phyloP scores from a whole-genome alignment of 2,329 filamentous ascomycete species.

The Penicillium polonicum region DNA sequence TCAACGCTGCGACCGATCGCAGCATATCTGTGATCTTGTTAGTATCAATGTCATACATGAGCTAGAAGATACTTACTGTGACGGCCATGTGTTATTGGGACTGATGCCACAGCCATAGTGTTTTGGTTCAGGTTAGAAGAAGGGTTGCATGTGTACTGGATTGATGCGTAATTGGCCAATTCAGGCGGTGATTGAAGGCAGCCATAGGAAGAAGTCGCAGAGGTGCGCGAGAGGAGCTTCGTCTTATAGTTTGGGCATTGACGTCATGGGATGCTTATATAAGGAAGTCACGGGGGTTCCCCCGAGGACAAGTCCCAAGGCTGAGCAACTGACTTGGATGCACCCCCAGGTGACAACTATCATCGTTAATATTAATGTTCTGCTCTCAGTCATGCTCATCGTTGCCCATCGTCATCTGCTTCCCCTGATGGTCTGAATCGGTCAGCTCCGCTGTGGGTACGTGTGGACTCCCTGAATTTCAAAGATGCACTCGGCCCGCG shows the following conservation, averaged over 20 bases:
- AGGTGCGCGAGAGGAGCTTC: not conserved
- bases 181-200: not conserved
- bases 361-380: not conserved
- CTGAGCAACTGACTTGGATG: not conserved
- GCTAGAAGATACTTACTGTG: not conserved
- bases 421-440: no score
- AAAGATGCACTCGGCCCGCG: not conserved
- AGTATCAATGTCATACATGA: not conserved
- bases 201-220: not conserved
- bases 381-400: not conserved
- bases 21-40: slow-evolving; percentile 14
- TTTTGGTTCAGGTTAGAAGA: not conserved
- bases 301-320: not conserved
- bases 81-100: slow-evolving; percentile 8
- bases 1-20: slow-evolving; percentile 14
- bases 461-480: no score
- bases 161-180: not conserved
- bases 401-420: no score
- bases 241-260: not conserved
- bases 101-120: slow-evolving; percentile 4
- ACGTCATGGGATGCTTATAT: slow-evolving; percentile 2
- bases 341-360: not conserved
- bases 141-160: not conserved
- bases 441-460: no score
- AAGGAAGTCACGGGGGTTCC: not conserved